Evolutionary conservation across 352 stramenopile genomes (phyloP), one percentile per base, ranked within the genome.

Genomic region (Pythium rhizo-oryzae): DNA sequence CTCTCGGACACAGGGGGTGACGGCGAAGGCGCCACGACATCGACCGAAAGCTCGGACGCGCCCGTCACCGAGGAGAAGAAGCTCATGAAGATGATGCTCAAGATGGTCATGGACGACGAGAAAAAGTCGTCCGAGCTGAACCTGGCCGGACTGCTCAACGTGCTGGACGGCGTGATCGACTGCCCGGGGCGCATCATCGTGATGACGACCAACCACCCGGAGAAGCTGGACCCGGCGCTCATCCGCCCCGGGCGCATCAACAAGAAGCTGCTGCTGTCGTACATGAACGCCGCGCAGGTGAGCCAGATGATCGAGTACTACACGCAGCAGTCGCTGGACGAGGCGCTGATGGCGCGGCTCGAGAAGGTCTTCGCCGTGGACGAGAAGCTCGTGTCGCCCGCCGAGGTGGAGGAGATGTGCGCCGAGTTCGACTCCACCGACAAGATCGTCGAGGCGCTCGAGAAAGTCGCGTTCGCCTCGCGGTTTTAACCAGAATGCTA

Each of bases 121-220:
- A 58, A 65, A n/a, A 58, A 65, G 44, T 35, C 49, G 8, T 30
- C 44, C 74, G 84, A 93, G 76, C 75, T 97, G 24, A 96, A 87
- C 50, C 72, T 97, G 11, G 79, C 83, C 16, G 90, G 91, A 0
- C 71, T 98, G 43, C 67, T 98, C 0, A 97, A 98, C 55, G 90
- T 96, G 4, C 74, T 98, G 9, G 94, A 98, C 70, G 94, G 92
- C 4, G 85, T 98, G 8, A 91, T 97, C 23, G 91, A 98, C 66
- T 92, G 78, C 21, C 87, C 89, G n/a, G 91, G 87, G 0, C 84
- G 91, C 52, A 98, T 98, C 62, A 78, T 98, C 1, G 92, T 98
- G 72, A 97, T 98, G 85, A 97, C 94, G 12, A 97, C 89, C n/a
- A 98, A 98, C 74, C 89, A 97, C 69, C 94, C 91, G 13, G 94